Evolutionary conservation across 2,329 filamentous ascomycete species (phyloP), one percentile per base, ranked within the genome.

Genomic region (Ceratocystis lukuohia): DNA sequence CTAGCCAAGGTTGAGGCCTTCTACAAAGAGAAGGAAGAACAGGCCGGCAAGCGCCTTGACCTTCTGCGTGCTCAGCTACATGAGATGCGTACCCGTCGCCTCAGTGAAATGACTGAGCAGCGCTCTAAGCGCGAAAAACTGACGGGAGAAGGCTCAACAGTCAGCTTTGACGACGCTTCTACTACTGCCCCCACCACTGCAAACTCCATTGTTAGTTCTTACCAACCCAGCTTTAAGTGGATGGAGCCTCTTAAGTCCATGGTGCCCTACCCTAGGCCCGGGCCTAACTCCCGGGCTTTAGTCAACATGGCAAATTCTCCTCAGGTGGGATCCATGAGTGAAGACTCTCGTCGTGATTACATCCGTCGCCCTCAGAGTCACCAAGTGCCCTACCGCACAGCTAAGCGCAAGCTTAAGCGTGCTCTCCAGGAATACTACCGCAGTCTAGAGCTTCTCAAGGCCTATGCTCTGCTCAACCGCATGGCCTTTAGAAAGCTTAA

Each of bases 401-500:
- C 94, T 1, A 97, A 96, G 76, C 82, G 88, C 68, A 96, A 96
- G 76, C 80, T 99, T 66, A 97, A 97, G 75, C 78, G 90, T 61
- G 94, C 94, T 0, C 76, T 97, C 62, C 89, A 96, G 72, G 94
- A 97, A 74, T 96, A 91, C 74, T 97, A 99, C 74, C 87, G 93
- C 22, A 88, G 89, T 0, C 80, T 99, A 15, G 94, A 99, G 74
- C 79, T 97, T 59, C 81, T 99, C 68, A 97, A 96, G 76, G 89
- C 90, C 0, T 99, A 96, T 72, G 88, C 91, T 1, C 78, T 96
- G 25, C 80, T 96, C 15, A 99, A 99, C 74, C 84, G 91, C 62
- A 96, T 91, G 0, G 94, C 91, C 0, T 97, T 97, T 73, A 87
- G 92, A 41, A 99, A 99, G 75, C 91, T 99, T 73, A 96, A 96